Evolutionary conservation across 345 rosid genomes (phyloP).

Genomic region (Salix udensis): DNA sequence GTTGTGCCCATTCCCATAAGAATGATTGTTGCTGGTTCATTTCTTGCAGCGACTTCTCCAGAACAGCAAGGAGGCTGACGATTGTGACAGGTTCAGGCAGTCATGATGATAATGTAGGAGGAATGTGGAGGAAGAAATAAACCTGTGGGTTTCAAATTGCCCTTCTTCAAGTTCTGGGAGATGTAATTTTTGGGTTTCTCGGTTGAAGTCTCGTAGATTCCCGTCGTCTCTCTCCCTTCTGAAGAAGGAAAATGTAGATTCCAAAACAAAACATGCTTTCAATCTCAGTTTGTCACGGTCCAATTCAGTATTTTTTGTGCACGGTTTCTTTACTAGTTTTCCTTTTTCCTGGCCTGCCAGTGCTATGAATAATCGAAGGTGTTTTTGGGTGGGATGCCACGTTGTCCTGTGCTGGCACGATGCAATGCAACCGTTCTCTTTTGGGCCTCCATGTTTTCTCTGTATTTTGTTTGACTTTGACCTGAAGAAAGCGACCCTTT

Average conservation of each 20-base stretch:
- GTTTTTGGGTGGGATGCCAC: not conserved
- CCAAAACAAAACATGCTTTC: not conserved
- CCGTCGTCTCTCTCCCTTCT: conserved; percentile 10
- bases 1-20: not conserved
- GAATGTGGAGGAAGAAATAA: conserved; percentile 30
- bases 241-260: conserved; percentile 5
- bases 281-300: not conserved
- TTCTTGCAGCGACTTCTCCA: conserved; percentile 44
- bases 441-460: not conserved
- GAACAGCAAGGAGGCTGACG: conserved; percentile 53
- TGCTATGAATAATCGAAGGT: conserved; percentile 3
- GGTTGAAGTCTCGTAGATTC: conserved; percentile 14
- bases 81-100: conserved; percentile 51
- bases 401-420: not conserved
- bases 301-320: not conserved
- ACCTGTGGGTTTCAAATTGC: conserved; percentile 20
- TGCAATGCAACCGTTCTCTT: not conserved
- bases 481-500: not conserved
- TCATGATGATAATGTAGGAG: conserved; percentile 34
- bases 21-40: not conserved
- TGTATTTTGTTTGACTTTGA: not conserved
- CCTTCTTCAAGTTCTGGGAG: conserved; percentile 13
- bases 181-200: conserved; percentile 3
- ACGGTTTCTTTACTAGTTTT: not conserved
- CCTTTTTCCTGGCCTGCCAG: not conserved